phyloP scores from a whole-genome alignment of 2,329 filamentous ascomycete species.

The Fusarium pininemorale region DNA sequence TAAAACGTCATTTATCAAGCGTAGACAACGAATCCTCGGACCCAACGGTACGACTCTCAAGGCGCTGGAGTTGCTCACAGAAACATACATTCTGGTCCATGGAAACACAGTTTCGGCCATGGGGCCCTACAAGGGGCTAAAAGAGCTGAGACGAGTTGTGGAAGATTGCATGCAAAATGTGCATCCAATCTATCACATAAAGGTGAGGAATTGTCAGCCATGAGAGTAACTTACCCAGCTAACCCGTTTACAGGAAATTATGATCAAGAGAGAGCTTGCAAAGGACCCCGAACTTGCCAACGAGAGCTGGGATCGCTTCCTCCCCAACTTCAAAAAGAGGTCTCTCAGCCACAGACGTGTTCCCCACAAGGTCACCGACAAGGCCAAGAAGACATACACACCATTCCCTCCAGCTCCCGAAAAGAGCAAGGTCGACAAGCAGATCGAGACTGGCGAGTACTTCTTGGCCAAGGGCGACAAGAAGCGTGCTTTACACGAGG shows the following conservation, averaged over 20 bases:
- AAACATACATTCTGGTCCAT: slow-evolving; percentile 93
- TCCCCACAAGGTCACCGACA: slow-evolving; percentile 89
- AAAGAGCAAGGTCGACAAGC: slow-evolving; percentile 98
- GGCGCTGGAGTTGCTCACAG: slow-evolving; percentile 89
- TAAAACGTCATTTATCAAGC: slow-evolving; percentile 76
- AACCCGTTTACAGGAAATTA: slow-evolving; percentile 65
- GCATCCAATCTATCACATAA: fast-evolving
- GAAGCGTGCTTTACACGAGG: slow-evolving; percentile 81
- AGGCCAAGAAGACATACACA: slow-evolving; percentile 93
- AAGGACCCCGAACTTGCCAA: slow-evolving; percentile 87
- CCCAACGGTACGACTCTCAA: slow-evolving; percentile 93
- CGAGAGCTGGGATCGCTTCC: slow-evolving; percentile 95
- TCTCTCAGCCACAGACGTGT: slow-evolving; percentile 84
- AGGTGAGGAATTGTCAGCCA: neutral
- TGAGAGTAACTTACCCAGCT: neutral
- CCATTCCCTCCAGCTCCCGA: slow-evolving; percentile 96
- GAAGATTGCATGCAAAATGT: slow-evolving; percentile 98
- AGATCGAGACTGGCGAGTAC: slow-evolving; percentile 98
- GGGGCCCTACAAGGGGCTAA: slow-evolving; percentile 91
- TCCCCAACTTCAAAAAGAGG: slow-evolving; percentile 97
- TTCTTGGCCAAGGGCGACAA: slow-evolving; percentile 94
- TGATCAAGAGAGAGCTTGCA: slow-evolving; percentile 91
- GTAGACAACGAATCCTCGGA: slow-evolving; percentile 90
- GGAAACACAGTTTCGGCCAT: slow-evolving; percentile 94
- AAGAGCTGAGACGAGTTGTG: slow-evolving; percentile 88